Conservation (phyloP, 495 filamentous ascomycete genomes). For the Penicillium samsonianum region DNA sequence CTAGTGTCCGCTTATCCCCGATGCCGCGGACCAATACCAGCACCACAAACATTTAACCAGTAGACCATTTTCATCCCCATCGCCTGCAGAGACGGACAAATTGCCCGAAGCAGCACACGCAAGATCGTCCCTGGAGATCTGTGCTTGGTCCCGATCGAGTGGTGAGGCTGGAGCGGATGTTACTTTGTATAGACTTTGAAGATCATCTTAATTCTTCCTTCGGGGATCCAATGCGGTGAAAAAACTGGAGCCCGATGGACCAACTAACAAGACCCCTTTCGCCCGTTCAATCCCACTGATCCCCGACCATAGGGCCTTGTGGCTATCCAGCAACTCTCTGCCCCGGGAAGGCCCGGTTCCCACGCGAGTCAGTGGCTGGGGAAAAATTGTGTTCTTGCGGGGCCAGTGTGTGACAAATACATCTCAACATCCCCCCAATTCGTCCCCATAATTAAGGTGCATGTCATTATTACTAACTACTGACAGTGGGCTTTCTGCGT, state of each 20-base stretch:
- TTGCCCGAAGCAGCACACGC: constrained; percentile 25
- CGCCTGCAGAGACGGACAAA: constrained; percentile 29
- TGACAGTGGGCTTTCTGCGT: constrained; percentile 4
- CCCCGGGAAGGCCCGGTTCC: constrained; percentile 20
- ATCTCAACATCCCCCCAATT: not conserved
- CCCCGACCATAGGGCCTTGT: constrained; percentile 8
- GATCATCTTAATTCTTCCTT: constrained; percentile 4
- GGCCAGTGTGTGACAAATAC: constrained; percentile 7
- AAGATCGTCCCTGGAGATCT: constrained; percentile 27
- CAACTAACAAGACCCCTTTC: not conserved
- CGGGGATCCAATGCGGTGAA: not conserved
- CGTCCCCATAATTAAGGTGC: constrained; percentile 4
- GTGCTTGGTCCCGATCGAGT: constrained; percentile 22
- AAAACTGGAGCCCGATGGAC: not conserved
- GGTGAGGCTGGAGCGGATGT: constrained; percentile 23
- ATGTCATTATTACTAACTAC: constrained; percentile 11
- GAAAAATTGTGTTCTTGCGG: not conserved
- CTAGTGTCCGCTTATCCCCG: constrained; percentile 5
- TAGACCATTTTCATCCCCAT: not conserved
- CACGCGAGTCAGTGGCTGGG: constrained; percentile 28
- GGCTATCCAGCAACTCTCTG: constrained; percentile 12
- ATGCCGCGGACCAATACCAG: constrained; percentile 10
- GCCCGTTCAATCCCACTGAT: not conserved
- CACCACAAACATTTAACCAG: not conserved
- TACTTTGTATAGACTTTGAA: constrained; percentile 15